Base-by-base conservation (phyloP, 164 flowering plant species). In the Protea cynaroides region DNA sequence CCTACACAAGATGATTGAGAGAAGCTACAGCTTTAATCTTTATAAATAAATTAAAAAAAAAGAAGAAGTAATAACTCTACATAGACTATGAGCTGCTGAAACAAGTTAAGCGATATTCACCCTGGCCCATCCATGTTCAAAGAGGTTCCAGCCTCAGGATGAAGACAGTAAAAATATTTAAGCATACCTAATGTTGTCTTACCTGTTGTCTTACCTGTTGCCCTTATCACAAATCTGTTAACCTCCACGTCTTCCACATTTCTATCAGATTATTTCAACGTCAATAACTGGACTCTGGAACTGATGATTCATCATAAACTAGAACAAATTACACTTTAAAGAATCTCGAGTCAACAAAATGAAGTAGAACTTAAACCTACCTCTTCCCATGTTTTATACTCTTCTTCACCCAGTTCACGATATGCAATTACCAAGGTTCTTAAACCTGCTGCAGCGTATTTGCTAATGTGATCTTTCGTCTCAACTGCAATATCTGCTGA, bases 371-470 rank as follows among this genome's bases (percentile, higher is more conserved):
- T 77, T 73, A 92, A 70, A 79, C 84, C 49, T 58, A 82, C 89
- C 50, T 75, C 73, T 61, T 85, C 76, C 87, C 86, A 92, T 47
- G 11, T 14, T 56, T 65, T 69, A 67, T 75, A 89, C 67, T 87
- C 90, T 64, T 84, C 80, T 65, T 86, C 86, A 63, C 50, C 69
- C 56, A 92, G 83, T 65, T 82, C 86, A 54, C 92, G 86, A 53
- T 78, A 83, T 59, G 96, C 89, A 73, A 92, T 66, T 24, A 89
- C 85, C 82, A 92, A 65, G 53, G 88, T 87, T 61, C 97, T 71
- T 63, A 91, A 72, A 62, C 97, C 97, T 56, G 86, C 90, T 70
- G 86, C 90, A 14, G 97, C 79, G 76, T 81, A 92, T 53, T 56
- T 72, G 5, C 75, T 74, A 18, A 92, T 76, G 65, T 87, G 88